Percentiles rank a stretch among this genome's conserved stretches.
phyloP scores from a whole-genome alignment of 371 early-diverging fungal genomes.

The Smittium culicis region DNA sequence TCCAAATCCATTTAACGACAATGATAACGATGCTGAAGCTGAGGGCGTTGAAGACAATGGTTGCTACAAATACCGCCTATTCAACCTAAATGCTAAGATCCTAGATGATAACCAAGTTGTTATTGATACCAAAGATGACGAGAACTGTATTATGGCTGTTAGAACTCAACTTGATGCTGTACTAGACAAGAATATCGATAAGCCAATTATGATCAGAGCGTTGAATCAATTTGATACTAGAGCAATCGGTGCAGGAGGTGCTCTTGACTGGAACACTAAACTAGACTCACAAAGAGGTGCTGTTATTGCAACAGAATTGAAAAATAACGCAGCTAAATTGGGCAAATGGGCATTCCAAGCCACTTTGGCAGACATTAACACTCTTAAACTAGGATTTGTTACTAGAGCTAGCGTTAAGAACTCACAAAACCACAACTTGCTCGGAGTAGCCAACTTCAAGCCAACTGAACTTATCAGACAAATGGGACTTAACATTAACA shows the following conservation, averaged over 20 bases:
- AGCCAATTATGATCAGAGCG: conserved; percentile 55
- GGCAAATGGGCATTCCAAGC: conserved; percentile 89
- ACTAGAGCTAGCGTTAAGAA: conserved; percentile 68
- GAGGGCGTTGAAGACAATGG: conserved; percentile 54
- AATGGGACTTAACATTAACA: conserved; percentile 67
- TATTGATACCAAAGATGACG: conserved; percentile 13
- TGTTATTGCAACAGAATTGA: conserved; percentile 91
- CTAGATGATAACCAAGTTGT: conserved; percentile 34
- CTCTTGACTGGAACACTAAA: conserved; percentile 88
- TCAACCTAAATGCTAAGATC: conserved; percentile 40
- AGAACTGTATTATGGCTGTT: conserved; percentile 49
- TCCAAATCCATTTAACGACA: conserved; percentile 61
- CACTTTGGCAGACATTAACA: conserved; percentile 73
- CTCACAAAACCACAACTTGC: conserved; percentile 60
- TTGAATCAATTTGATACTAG: conserved; percentile 85
- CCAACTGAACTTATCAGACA: conserved; percentile 85
- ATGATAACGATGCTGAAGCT: conserved; percentile 48
- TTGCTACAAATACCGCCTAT: conserved; percentile 78
- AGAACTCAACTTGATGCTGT: conserved; percentile 86
- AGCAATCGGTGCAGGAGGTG: conserved; percentile 74
- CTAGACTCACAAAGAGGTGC: conserved; percentile 92
- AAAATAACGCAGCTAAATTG: conserved; percentile 91
- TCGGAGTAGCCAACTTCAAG: conserved; percentile 73
- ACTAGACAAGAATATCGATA: conserved; percentile 38
- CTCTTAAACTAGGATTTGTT: conserved; percentile 81